phyloP scores from a whole-genome alignment of 2,329 filamentous ascomycete genomes.

The Ceratocystis huliohia region DNA sequence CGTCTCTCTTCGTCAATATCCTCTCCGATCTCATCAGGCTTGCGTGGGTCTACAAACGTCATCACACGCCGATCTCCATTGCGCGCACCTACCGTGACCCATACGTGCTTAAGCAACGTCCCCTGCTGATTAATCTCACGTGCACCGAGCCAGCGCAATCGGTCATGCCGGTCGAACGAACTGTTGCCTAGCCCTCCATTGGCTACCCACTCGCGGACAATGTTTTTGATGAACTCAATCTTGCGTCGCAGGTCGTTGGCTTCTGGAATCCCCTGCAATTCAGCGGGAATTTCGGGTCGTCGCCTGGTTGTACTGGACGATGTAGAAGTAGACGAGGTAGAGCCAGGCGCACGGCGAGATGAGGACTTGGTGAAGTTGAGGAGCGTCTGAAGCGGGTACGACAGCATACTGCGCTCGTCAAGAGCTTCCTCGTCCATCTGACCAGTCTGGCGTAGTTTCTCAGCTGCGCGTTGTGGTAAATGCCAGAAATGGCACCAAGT shows the following conservation, averaged over 20 bases:
- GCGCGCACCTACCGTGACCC: slow-evolving; percentile 54
- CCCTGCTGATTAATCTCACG: slow-evolving; percentile 37
- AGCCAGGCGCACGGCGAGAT: slow-evolving; percentile 25
- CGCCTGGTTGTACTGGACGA: slow-evolving; percentile 35
- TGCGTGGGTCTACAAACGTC: slow-evolving; percentile 43
- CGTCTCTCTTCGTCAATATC: slow-evolving; percentile 36
- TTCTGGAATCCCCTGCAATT: slow-evolving; percentile 51
- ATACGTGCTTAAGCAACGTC: slow-evolving; percentile 48
- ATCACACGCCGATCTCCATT: slow-evolving; percentile 45
- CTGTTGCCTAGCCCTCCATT: slow-evolving; percentile 60
- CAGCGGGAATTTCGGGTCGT: slow-evolving; percentile 47
- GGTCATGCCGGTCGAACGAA: slow-evolving; percentile 41
- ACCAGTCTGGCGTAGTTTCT: slow-evolving; percentile 50
- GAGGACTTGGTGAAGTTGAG: slow-evolving; percentile 51
- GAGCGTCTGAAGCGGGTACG: slow-evolving; percentile 59
- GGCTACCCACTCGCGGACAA: slow-evolving; percentile 57
- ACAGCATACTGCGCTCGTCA: slow-evolving; percentile 56
- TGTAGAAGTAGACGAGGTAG: slow-evolving; percentile 26
- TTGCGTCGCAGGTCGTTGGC: slow-evolving; percentile 64
- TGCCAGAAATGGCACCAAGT: slow-evolving; percentile 67
- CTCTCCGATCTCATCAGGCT: slow-evolving; percentile 40
- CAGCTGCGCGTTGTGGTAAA: slow-evolving; percentile 56
- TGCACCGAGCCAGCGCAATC: slow-evolving; percentile 46
- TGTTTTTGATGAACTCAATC: slow-evolving; percentile 56
- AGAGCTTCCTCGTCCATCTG: slow-evolving; percentile 58